Base-by-base conservation (phyloP, 805 yeast species). In the Millerago galiae region DNA sequence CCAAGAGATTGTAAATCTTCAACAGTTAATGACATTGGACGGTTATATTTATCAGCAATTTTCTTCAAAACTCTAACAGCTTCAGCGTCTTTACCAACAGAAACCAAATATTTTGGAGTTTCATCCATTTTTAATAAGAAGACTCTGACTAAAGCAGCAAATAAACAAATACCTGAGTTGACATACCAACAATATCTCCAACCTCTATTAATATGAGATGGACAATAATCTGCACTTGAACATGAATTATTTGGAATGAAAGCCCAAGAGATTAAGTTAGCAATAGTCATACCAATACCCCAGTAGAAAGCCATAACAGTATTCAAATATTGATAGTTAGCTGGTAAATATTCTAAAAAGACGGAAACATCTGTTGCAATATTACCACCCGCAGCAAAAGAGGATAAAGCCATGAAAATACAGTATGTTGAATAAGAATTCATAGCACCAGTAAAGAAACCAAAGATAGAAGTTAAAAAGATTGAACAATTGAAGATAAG, bases 101-200 rank as follows among this genome's bases (percentile, higher is more conserved):
- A 67, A 39, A 75, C 59, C 48, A 73, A 62, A 52, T 69, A 77
- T 45, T 70, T 70, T 30, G 82, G 81, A 37, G 79, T 72, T 53
- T 77, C 81, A 42, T 67, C 69, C 30, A 76, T 62, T 45, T 59
- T 62, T 21, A 68, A 41, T 21, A 66, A 53, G 34, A 74, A 66
- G 35, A 77, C 47, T 35, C 78, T 72, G 13, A 74, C 60, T 42
- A 75, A 52, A 17, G 74, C 75, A 47, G 70, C 71, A 50, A 66
- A 63, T 34, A 68, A 32, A 35, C 77, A 74, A 45, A 77, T 60
- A 25, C 70, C 79, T 7, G 78, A 72, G 55, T 75, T 70, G 28
- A 68, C 66, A 55, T 65, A 77, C 70, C 75, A 72, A 41, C 67
- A 63, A 56, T 77, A 77, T 55, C 82, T 65, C 82, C 82, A 77